phyloP scores from a whole-genome alignment of 371 early-diverging fungal species.

The Mortierella sp. region DNA sequence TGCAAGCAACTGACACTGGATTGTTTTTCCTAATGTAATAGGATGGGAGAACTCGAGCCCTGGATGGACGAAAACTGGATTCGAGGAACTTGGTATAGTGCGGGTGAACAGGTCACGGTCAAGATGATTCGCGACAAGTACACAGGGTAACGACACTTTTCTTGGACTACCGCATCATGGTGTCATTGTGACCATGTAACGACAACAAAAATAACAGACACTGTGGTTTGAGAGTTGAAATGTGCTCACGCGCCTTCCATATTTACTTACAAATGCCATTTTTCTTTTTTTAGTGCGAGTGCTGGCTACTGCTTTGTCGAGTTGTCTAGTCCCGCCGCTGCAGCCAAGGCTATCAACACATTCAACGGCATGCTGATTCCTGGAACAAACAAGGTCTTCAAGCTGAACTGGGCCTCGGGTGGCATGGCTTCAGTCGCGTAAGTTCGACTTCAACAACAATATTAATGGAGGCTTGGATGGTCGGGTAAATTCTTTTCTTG shows the following conservation, averaged over 20 bases:
- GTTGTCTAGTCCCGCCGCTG: constrained; percentile 71
- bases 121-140: constrained; percentile 91
- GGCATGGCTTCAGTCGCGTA: constrained; percentile 56
- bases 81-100: constrained; percentile 74
- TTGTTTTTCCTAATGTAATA: constrained; percentile 16
- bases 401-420: constrained; percentile 95
- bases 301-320: constrained; percentile 88
- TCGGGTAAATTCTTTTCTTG: background rate
- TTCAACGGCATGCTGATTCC: constrained; percentile 90
- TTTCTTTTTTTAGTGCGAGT: constrained; percentile 57
- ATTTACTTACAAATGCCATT: background rate
- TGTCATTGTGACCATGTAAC: background rate
- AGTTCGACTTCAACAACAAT: constrained; percentile 2
- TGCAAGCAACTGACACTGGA: background rate
- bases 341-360: constrained; percentile 73
- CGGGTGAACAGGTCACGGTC: constrained; percentile 83
- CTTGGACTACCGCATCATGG: background rate
- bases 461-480: background rate
- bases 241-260: background rate
- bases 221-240: background rate
- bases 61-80: constrained; percentile 91
- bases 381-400: constrained; percentile 81
- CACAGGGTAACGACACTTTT: constrained; percentile 65
- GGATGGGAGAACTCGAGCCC: constrained; percentile 90
- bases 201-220: background rate